These are phyloP conservation scores for Saccharomycopsis fibuligera DNA, from an alignment of 805 yeast genomes.

Conservation along the genomic window DNA sequence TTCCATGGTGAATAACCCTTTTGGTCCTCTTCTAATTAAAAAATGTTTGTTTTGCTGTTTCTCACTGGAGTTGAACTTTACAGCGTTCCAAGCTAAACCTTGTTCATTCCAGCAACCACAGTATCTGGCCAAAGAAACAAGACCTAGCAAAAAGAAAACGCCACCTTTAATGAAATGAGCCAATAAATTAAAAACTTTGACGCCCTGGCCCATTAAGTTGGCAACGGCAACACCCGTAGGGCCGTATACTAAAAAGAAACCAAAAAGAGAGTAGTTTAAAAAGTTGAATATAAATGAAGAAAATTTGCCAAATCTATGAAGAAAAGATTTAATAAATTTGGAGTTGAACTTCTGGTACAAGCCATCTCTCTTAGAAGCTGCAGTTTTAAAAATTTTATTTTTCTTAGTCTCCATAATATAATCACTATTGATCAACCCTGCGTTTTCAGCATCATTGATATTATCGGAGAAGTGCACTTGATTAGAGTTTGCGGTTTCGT, in stretches of 20 bases:
- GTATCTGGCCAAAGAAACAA: slow-evolving; percentile 77
- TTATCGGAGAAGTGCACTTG: slow-evolving; percentile 11
- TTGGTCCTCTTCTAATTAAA: slow-evolving; percentile 25
- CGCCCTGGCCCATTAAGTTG: slow-evolving; percentile 60
- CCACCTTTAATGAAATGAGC: slow-evolving; percentile 98
- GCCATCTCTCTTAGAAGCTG: slow-evolving; percentile 29
- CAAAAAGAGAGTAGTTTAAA: slow-evolving; percentile 60
- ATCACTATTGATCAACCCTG: not conserved
- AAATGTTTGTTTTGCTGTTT: slow-evolving; percentile 26
- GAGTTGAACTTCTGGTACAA: slow-evolving; percentile 32
- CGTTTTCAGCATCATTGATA: slow-evolving; percentile 16
- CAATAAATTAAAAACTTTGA: slow-evolving; percentile 65
- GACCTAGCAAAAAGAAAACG: slow-evolving; percentile 71
- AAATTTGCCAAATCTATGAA: slow-evolving; percentile 22
- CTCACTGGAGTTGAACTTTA: slow-evolving; percentile 7
- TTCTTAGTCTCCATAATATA: slow-evolving; percentile 1
- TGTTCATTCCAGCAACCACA: slow-evolving; percentile 68
- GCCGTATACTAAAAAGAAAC: slow-evolving; percentile 51
- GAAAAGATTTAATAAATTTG: slow-evolving; percentile 23
- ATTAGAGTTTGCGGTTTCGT: slow-evolving; percentile 9
- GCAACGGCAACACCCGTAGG: slow-evolving; percentile 58
- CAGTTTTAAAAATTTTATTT: not conserved
- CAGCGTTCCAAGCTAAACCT: slow-evolving; percentile 89
- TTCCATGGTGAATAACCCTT: slow-evolving; percentile 69
- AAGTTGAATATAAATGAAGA: slow-evolving; percentile 38